Conservation (phyloP, 164 flowering plant species). For the Saururus chinensis region DNA sequence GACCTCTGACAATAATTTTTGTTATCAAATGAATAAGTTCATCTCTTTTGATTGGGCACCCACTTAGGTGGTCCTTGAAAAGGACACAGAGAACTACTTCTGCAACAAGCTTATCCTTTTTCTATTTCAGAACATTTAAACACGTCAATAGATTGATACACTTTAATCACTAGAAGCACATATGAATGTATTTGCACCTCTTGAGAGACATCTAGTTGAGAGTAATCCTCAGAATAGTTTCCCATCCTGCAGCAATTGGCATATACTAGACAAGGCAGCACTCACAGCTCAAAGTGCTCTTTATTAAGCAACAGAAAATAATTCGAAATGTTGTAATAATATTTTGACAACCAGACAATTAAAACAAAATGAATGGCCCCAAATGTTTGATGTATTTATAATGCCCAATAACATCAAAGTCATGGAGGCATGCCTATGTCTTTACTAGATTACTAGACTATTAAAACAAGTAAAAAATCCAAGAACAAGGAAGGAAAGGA, state of each 20-base stretch:
- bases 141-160: neutral
- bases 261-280: too few relatives aligned
- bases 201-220: conserved; percentile 50
- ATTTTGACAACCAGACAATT: too few relatives aligned
- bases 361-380: too few relatives aligned
- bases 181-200: conserved; percentile 29
- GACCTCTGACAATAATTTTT: conserved; percentile 63
- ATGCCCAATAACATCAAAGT: too few relatives aligned
- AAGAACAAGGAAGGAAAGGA: too few relatives aligned
- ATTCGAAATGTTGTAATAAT: too few relatives aligned
- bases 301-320: too few relatives aligned
- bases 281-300: too few relatives aligned
- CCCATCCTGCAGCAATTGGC: conserved; percentile 17
- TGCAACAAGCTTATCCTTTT: conserved; percentile 81
- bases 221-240: conserved; percentile 21
- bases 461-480: too few relatives aligned
- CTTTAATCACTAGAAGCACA: neutral
- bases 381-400: too few relatives aligned
- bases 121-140: conserved; percentile 24
- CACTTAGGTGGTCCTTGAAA: conserved; percentile 79
- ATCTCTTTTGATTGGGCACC: conserved; percentile 90
- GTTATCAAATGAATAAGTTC: conserved; percentile 77
- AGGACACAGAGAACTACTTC: conserved; percentile 77
- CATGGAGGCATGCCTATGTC: too few relatives aligned
- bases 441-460: too few relatives aligned